These are phyloP conservation scores for Pseudozyma hubeiensis DNA, from an alignment of 1,284 basidiomycete genomes.

Conservation along the genomic window DNA sequence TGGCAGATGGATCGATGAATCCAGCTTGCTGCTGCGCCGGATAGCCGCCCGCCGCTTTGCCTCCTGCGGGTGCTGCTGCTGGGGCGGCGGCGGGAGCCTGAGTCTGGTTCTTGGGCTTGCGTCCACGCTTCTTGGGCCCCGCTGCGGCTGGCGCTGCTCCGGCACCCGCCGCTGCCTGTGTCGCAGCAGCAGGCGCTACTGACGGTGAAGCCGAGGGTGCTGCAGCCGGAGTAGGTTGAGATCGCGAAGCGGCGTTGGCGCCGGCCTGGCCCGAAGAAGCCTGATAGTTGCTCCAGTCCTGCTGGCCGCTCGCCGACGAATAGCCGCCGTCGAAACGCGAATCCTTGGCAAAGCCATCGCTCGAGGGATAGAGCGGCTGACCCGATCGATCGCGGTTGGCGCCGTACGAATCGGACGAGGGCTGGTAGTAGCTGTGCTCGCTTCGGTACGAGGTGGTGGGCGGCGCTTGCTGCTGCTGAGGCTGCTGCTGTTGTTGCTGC, in stretches of 20 bases:
- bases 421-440: slow-evolving; percentile 46
- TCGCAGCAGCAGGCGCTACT: slow-evolving; percentile 12
- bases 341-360: slow-evolving; percentile 23
- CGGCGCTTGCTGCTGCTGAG: slow-evolving; percentile 28
- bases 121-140: slow-evolving; percentile 41
- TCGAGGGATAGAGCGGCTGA: slow-evolving; percentile 29
- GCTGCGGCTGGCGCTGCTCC: slow-evolving; percentile 8
- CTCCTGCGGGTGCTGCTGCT: slow-evolving; percentile 7
- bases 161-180: slow-evolving; percentile 8
- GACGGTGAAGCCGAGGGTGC: slow-evolving; percentile 19
- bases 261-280: slow-evolving; percentile 11
- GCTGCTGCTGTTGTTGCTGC: slow-evolving; percentile 15
- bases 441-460: slow-evolving; percentile 37
- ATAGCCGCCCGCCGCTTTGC: slow-evolving; percentile 16
- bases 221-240: slow-evolving; percentile 18
- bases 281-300: slow-evolving; percentile 44
- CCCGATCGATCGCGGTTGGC: slow-evolving; percentile 28
- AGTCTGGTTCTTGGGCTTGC: slow-evolving; percentile 36
- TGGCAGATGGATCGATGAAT: slow-evolving; percentile 40
- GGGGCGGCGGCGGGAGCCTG: slow-evolving; percentile 11
- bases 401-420: slow-evolving; percentile 40
- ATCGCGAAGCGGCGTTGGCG: slow-evolving; percentile 22
- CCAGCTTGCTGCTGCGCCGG: slow-evolving; percentile 25
- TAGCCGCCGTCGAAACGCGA: slow-evolving; percentile 36
- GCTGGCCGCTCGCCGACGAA: slow-evolving; percentile 32